These are phyloP conservation scores for Laetiporus sulphureus DNA, from an alignment of 1,284 basidiomycete genomes.

Conservation along the genomic window DNA sequence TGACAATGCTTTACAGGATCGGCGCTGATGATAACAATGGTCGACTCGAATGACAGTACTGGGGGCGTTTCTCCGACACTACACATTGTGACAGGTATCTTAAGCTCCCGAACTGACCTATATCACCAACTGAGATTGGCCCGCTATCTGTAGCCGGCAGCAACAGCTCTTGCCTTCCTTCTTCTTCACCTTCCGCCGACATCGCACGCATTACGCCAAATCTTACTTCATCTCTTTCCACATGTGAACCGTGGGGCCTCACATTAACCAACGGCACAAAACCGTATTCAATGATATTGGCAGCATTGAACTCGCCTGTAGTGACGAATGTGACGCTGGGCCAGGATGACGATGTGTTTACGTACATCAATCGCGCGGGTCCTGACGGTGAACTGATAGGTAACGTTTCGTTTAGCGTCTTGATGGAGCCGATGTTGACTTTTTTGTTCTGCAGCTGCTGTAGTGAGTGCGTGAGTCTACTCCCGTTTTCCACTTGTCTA, in stretches of 20 bases:
- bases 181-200: slow-evolving; percentile 15
- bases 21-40: slow-evolving; percentile 34
- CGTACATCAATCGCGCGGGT: slow-evolving; percentile 41
- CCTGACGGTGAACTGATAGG: slow-evolving; percentile 34
- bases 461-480: slow-evolving; percentile 18
- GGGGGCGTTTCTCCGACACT: slow-evolving; percentile 32
- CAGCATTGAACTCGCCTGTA: slow-evolving; percentile 32
- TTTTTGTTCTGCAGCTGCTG: slow-evolving; percentile 13
- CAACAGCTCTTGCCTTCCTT: slow-evolving; percentile 32
- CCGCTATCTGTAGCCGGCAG: slow-evolving; percentile 26
- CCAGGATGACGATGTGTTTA: slow-evolving; percentile 33
- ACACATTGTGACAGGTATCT: slow-evolving; percentile 32
- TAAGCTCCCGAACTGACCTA: slow-evolving; percentile 1
- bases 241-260: slow-evolving; percentile 43
- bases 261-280: slow-evolving; percentile 37
- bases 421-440: background rate
- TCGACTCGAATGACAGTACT: slow-evolving; percentile 36
- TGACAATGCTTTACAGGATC: slow-evolving; percentile 30
- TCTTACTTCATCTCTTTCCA: slow-evolving; percentile 32
- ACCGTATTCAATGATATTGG: slow-evolving; percentile 42
- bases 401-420: slow-evolving; percentile 20
- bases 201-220: slow-evolving; percentile 35
- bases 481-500: background rate
- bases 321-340: slow-evolving; percentile 38
- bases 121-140: slow-evolving; percentile 3